Conservation (phyloP, 1,284 basidiomycete genomes). For the Austroboletus novae-zelandiae region DNA sequence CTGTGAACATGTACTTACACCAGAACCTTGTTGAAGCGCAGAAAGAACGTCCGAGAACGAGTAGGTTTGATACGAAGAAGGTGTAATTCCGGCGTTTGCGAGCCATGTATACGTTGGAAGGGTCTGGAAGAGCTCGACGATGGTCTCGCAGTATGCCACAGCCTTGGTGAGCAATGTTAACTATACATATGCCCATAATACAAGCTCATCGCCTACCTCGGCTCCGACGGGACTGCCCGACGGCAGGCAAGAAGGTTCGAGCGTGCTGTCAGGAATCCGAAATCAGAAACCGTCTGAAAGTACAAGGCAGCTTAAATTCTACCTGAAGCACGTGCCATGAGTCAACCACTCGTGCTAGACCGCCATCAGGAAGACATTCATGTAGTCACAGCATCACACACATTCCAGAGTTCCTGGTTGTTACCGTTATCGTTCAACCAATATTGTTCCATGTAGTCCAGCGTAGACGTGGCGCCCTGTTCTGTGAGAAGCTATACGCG, state of each 20-base stretch:
- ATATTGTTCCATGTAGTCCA: constrained; percentile 66
- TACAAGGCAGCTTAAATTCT: background rate
- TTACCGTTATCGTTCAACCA: constrained; percentile 66
- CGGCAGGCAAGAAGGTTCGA: constrained; percentile 58
- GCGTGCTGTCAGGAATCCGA: constrained; percentile 44
- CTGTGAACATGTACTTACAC: constrained; percentile 22
- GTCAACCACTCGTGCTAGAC: constrained; percentile 64
- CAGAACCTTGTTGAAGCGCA: constrained; percentile 54
- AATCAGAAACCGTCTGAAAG: constrained; percentile 3
- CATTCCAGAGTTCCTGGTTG: constrained; percentile 70
- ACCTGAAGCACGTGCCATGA: constrained; percentile 79
- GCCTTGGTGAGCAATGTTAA: constrained; percentile 41
- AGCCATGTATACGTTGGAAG: constrained; percentile 72
- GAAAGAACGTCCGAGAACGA: constrained; percentile 54
- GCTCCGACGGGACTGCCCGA: constrained; percentile 54
- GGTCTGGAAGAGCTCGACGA: constrained; percentile 63
- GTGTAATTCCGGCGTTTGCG: constrained; percentile 65
- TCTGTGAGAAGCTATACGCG: constrained; percentile 51
- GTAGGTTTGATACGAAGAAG: constrained; percentile 55
- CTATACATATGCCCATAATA: background rate
- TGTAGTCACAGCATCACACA: constrained; percentile 28
- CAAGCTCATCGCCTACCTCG: constrained; percentile 40
- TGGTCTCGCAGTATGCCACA: constrained; percentile 69
- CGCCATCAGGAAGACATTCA: constrained; percentile 8
- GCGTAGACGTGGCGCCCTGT: constrained; percentile 58